Evolutionary conservation across 306 rosid genomes (phyloP), one percentile per base, ranked within the genome.

Genomic region (Urtica urens): DNA sequence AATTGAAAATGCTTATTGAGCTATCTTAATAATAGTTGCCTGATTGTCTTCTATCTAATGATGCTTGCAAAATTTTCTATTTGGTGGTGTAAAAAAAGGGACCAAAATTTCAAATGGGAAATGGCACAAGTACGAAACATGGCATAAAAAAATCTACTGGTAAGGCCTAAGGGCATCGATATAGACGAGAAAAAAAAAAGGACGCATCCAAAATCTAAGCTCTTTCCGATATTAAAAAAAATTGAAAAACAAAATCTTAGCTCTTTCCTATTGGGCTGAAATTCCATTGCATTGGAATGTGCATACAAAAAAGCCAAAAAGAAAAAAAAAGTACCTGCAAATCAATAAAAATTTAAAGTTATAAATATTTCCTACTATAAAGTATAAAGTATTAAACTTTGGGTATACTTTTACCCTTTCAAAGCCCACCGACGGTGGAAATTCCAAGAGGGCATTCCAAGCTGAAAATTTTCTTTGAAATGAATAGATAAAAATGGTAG

Each of bases 311-410:
- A 10, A 46, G 14, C 4, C 20, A 28, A 28, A 28, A 28, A 28
- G 33, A 28, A 28, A 28, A 10, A 28, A 28, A 28, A 28, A 28
- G 40, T 63, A 81, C 81, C 46, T 68, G 49, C 69, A 19, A 23
- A 16, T 6, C 2, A 9, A 8, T n/a, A n/a, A n/a, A n/a, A n/a
- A n/a, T n/a, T n/a, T n/a, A n/a, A n/a, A n/a, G n/a, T n/a, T n/a
- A n/a, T n/a, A n/a, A n/a, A n/a, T n/a, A n/a, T n/a, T n/a, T n/a
- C n/a, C n/a, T n/a, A n/a, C n/a, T n/a, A n/a, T n/a, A n/a, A n/a
- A n/a, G n/a, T n/a, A n/a, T n/a, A n/a, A n/a, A n/a, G n/a, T n/a
- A n/a, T n/a, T n/a, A n/a, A n/a, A n/a, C n/a, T n/a, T n/a, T n/a
- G n/a, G n/a, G n/a, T n/a, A n/a, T n/a, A n/a, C n/a, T n/a, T n/a